These are phyloP conservation scores for Scenedesmus sp. DNA, from an alignment of 163 green algal species.

Conservation along the genomic window DNA sequence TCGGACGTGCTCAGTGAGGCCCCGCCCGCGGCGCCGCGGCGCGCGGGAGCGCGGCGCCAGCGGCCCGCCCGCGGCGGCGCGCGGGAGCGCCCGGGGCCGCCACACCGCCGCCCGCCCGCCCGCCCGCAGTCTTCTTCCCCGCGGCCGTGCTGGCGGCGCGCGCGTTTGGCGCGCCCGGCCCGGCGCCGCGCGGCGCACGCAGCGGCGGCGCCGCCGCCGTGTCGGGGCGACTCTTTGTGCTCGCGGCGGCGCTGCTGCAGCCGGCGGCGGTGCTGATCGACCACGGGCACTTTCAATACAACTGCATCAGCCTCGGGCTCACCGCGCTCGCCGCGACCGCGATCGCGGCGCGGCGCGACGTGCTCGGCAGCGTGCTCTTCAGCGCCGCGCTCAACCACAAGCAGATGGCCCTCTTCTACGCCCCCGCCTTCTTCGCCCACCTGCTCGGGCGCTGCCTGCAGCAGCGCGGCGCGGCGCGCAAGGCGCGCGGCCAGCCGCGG, in stretches of 20 bases:
- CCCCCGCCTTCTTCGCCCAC: constrained; percentile 96
- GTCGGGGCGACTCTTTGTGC: constrained; percentile 45
- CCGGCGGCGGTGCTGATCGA: constrained; percentile 93
- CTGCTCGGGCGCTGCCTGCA: constrained; percentile 88
- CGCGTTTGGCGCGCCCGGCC: constrained; percentile 53
- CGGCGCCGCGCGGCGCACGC: neutral
- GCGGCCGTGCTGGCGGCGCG: constrained; percentile 50
- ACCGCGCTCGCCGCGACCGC: constrained; percentile 53
- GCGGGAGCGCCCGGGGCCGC: no score
- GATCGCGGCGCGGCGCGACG: constrained; percentile 16
- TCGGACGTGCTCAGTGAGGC: constrained; percentile 79
- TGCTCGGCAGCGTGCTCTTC: constrained; percentile 85
- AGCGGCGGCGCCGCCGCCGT: neutral
- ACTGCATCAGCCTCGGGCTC: constrained; percentile 94
- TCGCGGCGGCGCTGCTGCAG: constrained; percentile 78
- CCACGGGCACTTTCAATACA: constrained; percentile 99
- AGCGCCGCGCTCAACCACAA: constrained; percentile 95
- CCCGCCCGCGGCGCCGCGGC: no score
- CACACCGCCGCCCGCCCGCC: no score
- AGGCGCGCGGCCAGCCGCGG: constrained; percentile 52
- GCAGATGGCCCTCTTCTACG: constrained; percentile 97
- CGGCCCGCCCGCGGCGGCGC: no score
- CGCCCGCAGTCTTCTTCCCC: constrained; percentile 79
- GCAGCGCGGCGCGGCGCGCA: constrained; percentile 37
- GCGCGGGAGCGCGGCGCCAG: no score